Evolutionary conservation across 164 flowering plant genomes (phyloP), one percentile per base, ranked within the genome.

Genomic region (Vitis rupestris): DNA sequence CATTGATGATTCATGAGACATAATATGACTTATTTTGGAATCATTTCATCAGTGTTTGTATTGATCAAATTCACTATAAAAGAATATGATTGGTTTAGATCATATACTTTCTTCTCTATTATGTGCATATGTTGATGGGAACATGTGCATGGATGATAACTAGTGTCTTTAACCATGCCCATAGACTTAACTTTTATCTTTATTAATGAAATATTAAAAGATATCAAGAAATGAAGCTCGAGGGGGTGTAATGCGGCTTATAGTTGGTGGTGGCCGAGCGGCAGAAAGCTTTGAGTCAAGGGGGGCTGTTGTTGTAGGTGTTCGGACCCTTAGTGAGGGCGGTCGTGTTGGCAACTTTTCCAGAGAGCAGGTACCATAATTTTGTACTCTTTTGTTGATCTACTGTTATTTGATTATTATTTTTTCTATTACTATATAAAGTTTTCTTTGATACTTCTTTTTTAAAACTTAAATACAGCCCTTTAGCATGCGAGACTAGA

Each of bases 201-300:
- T 27, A n/a, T 15, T 66, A 8, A 51, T 49, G 17, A 68, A 27
- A 53, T 76, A 17, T 53, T 58, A 63, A 55, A 68, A 94, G 99
- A 86, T 90, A 65, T 87, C 97, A 15, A 83, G 76, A 59, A 85
- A 70, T 82, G 99, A 95, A 83, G 82, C 93, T 57, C 83, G 75
- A 49, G 81, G 85, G 70, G 99, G 98, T 57, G 99, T 93, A 61
- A 93, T 95, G 99, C 87, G 99, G 66, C 87, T 95, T 74, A 87
- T 95, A 69, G 98, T 93, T 82, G 96, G 98, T 75, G 99, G 99
- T 76, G 99, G 99, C 60, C 84, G 99, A 74, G 99, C 98, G 72
- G 83, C 80, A 71, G 99, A 95, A 84, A 81, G 69, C 68, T 67
- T 81, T 37, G 88, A 91, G 10, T 75, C 90, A 55, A 84, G 71